phyloP scores from a whole-genome alignment of 352 stramenopile species.

The Pythium biforme region DNA sequence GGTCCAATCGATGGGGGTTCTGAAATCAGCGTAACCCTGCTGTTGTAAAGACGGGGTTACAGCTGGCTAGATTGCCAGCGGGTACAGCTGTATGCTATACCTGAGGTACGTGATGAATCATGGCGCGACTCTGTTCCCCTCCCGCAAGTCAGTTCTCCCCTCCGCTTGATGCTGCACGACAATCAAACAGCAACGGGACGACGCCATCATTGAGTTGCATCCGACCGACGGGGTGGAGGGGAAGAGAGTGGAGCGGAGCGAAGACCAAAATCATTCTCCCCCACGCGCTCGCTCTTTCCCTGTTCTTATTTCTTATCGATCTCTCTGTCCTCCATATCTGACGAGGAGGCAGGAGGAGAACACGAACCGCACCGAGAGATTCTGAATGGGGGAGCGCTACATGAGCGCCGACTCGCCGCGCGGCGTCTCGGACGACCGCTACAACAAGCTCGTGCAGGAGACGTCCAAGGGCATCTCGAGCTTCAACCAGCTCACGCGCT shows the following conservation, averaged over 20 bases:
- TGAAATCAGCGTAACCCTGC: conserved; percentile 7
- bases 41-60: conserved; percentile 13
- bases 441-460: conserved; percentile 72
- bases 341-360: background rate
- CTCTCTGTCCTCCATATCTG: background rate
- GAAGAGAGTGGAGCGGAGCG: too few relatives aligned
- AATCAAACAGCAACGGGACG: background rate
- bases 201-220: background rate
- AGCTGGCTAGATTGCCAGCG: conserved; percentile 1
- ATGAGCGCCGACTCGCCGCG: conserved; percentile 58
- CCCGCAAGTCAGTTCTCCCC: conserved; percentile 20
- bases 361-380: background rate
- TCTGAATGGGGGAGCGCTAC: conserved; percentile 67
- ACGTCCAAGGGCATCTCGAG: conserved; percentile 85
- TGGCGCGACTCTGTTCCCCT: conserved; percentile 2
- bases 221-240: background rate
- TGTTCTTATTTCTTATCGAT: background rate
- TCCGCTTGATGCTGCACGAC: background rate
- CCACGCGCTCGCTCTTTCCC: background rate
- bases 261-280: too few relatives aligned
- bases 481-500: conserved; percentile 84
- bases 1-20: conserved; percentile 1
- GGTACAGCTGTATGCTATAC: conserved; percentile 19
- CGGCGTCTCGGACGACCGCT: conserved; percentile 58
- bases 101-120: conserved; percentile 27